Evolutionary conservation across 192 early-diverging fungal genomes (phyloP).

Genomic region (Piromyces finnis): DNA sequence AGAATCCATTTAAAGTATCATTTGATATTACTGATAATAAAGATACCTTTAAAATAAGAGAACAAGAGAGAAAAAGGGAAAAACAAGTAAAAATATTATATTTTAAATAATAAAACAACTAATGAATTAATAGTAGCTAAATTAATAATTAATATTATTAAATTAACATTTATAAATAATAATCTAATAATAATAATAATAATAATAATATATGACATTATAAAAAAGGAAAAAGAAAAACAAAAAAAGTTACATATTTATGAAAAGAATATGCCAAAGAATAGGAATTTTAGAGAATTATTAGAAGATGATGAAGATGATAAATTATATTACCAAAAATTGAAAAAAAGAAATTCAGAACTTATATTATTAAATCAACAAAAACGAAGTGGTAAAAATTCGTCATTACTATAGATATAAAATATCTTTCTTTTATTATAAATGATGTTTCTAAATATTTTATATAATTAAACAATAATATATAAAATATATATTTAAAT

Average conservation of each 20-base stretch:
- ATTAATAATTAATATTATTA: too few species aligned
- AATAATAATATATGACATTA: too few species aligned
- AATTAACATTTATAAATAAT: too few species aligned
- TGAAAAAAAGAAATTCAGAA: slow-evolving; percentile 25
- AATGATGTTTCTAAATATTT: too few species aligned
- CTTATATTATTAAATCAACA: slow-evolving; percentile 23
- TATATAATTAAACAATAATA: too few species aligned
- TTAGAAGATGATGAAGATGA: slow-evolving; percentile 33
- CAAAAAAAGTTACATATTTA: slow-evolving; percentile 20
- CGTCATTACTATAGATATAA: background rate
- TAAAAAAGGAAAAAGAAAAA: slow-evolving; percentile 18
- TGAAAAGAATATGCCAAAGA: slow-evolving; percentile 19
- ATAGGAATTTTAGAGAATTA: slow-evolving; percentile 31
- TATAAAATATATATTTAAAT: background rate
- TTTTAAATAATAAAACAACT: too few species aligned
- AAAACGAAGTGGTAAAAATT: slow-evolving; percentile 12
- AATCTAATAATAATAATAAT: too few species aligned
- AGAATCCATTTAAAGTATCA: background rate
- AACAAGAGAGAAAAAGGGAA: background rate
- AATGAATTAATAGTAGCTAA: too few species aligned
- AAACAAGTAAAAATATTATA: background rate
- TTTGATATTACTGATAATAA: background rate
- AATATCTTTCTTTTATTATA: too few species aligned
- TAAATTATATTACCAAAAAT: slow-evolving; percentile 20
- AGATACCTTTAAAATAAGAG: background rate